A percentile compares a stretch with the other conserved stretches of the same genome.
phyloP scores from a whole-genome alignment of 331 rosid genomes.

The Ulmus americana region DNA sequence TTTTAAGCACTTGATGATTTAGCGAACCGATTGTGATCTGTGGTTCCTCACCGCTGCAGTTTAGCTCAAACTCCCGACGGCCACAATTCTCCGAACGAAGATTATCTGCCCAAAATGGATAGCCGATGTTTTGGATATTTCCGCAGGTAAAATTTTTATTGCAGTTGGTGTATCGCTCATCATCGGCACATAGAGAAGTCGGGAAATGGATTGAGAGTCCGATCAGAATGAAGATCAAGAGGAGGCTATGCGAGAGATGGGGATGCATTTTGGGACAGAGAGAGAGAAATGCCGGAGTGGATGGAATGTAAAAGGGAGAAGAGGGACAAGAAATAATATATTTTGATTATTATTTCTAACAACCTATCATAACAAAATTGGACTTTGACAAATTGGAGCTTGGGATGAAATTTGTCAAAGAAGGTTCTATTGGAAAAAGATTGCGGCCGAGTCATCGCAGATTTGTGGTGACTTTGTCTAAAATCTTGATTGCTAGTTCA shows the following conservation, averaged over 20 bases:
- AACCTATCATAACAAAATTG: background rate
- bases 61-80: slow-evolving; percentile 14
- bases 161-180: slow-evolving; percentile 26
- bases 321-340: background rate
- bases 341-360: background rate
- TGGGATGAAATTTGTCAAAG: background rate
- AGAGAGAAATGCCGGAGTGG: background rate
- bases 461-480: slow-evolving; percentile 9
- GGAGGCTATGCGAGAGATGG: background rate
- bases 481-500: background rate
- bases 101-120: slow-evolving; percentile 55
- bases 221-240: background rate
- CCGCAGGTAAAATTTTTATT: slow-evolving; percentile 18
- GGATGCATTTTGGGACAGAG: slow-evolving; percentile 3
- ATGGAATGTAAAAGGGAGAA: too few species aligned
- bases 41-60: slow-evolving; percentile 3
- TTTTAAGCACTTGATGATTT: slow-evolving; percentile 24
- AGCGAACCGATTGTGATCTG: background rate
- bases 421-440: background rate
- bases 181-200: background rate
- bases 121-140: background rate
- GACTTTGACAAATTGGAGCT: background rate
- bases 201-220: background rate
- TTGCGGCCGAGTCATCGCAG: background rate
- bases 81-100: slow-evolving; percentile 39